Evolutionary conservation across 2,329 filamentous ascomycete species (phyloP), one percentile per base, ranked within the genome.

Genomic region (Phialophora macrospora): DNA sequence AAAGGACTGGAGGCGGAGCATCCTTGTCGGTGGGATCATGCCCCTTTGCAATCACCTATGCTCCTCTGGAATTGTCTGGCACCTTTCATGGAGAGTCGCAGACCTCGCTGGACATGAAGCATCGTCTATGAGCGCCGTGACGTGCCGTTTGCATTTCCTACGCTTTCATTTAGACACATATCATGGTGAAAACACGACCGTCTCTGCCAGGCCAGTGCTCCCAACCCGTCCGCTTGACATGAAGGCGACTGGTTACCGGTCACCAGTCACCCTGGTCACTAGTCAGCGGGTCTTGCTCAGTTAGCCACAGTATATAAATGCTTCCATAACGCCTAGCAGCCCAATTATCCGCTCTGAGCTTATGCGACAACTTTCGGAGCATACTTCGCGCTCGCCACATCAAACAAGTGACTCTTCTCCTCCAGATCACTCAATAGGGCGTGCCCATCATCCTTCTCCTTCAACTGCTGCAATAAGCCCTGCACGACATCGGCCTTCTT

Each of bases 361-460:
- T 54, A 71, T 38, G 67, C 68, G 2, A 88, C 84, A 68, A 92
- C 92, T 82, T 94, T 97, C 38, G 93, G 86, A 71, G 87, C 89
- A 79, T 95, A 98, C 80, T 96, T 98, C 28, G 87, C 83, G 22
- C 91, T 91, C 12, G 93, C 93, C 73, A 88, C 88, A 77, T 96
- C 92, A 75, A 98, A 98, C 64, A 93, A 80, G n/a, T 84, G 85
- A 77, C 88, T 92, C 88, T 97, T 98, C 79, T 92, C 91, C 74
- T 88, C 84, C 72, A 96, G 80, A 72, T 97, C 93, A 48, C 79
- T 76, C 64, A 97, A 77, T 68, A 95, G 82, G 38, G 86, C 80
- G 77, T 97, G 93, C 60, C 88, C 79, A 28, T 89, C 85, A 61
- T 90, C 84, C 17, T 81, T 80, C 60, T 83, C 84, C 65, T 75